Conservation (phyloP, 169 alveolate genomes). For the Theileria parva region DNA sequence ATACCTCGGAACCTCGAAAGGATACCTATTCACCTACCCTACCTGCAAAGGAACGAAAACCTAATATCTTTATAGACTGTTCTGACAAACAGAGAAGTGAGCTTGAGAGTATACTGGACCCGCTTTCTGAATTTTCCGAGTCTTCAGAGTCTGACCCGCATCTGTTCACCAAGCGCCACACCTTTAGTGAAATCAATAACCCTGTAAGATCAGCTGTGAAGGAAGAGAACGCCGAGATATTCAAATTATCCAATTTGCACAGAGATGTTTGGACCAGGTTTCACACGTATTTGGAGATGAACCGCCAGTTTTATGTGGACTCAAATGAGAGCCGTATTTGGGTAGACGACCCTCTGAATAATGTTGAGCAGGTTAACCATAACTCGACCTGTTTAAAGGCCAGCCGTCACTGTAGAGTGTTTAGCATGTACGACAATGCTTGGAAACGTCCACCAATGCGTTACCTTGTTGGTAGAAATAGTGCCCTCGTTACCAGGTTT, state of each 20-base stretch:
- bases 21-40: neutral
- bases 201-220: neutral
- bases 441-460: slow-evolving; percentile 70
- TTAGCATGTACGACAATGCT: slow-evolving; percentile 60
- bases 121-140: neutral
- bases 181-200: neutral
- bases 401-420: slow-evolving; percentile 35
- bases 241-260: slow-evolving; percentile 23
- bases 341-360: slow-evolving; percentile 47
- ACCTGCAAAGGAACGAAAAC: neutral
- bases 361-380: slow-evolving; percentile 34
- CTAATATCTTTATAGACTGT: neutral
- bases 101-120: slow-evolving; percentile 11
- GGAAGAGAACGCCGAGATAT: slow-evolving; percentile 5
- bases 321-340: slow-evolving; percentile 9
- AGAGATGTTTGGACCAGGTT: slow-evolving; percentile 59
- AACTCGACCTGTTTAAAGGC: slow-evolving; percentile 36
- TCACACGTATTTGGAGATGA: slow-evolving; percentile 34
- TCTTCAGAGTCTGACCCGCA: neutral
- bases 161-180: slow-evolving; percentile 5
- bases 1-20: neutral
- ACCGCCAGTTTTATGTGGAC: slow-evolving; percentile 57
- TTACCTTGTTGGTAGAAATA: slow-evolving; percentile 16
- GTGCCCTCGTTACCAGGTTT: slow-evolving; percentile 21
- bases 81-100: slow-evolving; percentile 12